A percentile compares a stretch with the other conserved stretches of the same genome.
These are phyloP conservation scores for Apium graveolens DNA, from an alignment of 129 eudicot species.

Conservation along the genomic window DNA sequence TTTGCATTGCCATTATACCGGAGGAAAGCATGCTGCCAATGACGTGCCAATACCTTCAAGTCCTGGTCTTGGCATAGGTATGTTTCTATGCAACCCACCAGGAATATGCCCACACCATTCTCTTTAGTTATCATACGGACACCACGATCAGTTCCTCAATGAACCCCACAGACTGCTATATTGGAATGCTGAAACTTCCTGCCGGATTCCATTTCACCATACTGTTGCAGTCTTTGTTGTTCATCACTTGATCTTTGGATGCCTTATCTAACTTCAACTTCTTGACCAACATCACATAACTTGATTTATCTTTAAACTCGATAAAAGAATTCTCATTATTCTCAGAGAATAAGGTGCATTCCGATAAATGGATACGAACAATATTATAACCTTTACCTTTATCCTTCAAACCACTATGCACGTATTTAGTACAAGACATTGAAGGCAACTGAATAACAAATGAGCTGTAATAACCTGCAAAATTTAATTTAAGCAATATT, in stretches of 20 bases:
- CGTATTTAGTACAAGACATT: no score
- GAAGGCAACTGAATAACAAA: no score
- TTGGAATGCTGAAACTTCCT: conserved; percentile 53
- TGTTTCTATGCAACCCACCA: conserved; percentile 53
- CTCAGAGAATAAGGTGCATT: no score
- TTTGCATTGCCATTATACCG: conserved; percentile 39
- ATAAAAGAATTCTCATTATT: no score
- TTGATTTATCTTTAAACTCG: no score
- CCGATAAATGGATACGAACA: no score
- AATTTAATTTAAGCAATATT: no score
- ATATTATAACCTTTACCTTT: no score
- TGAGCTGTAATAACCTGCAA: no score
- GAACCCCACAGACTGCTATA: conserved; percentile 51
- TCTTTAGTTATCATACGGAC: conserved; percentile 62
- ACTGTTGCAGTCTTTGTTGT: conserved; percentile 76
- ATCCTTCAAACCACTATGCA: no score
- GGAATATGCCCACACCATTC: conserved; percentile 47
- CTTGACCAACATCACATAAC: no score
- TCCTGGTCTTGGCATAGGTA: conserved; percentile 62
- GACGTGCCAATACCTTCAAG: conserved; percentile 58
- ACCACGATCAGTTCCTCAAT: conserved; percentile 55
- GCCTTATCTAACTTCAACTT: conserved; percentile 67
- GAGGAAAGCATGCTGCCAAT: conserved; percentile 36
- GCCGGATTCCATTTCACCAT: conserved; percentile 55
- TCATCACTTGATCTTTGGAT: conserved; percentile 73